Evolutionary conservation across 371 early-diverging fungal species (phyloP), one percentile per base, ranked within the genome.

Genomic region (Haplosporangium sp.): DNA sequence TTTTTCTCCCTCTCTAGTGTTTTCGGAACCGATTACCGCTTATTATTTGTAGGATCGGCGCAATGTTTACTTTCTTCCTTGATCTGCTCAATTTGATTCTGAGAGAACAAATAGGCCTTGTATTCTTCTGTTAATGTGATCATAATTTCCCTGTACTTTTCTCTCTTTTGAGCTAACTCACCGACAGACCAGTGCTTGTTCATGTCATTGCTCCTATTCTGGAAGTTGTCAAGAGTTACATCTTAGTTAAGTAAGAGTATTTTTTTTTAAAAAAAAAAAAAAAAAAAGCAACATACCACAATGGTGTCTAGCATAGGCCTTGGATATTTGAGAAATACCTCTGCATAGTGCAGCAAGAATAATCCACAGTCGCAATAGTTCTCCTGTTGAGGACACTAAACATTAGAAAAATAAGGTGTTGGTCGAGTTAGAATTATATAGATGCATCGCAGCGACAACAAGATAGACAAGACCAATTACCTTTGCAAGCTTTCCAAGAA

Each of bases 281-380:
- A n/a, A n/a, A n/a, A n/a, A n/a, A n/a, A n/a, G 15, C 8, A n/a
- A 17, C 71, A 55, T 76, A 83, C 83, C 53, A 79, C 67, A 38
- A 83, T 76, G 19, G 34, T 55, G 35, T 82, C 63, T 37, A 86
- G 57, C 37, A 82, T 66, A 10, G 67, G 53, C 2, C 61, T 72
- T 2, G 88, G 88, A 58, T 78, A 56, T 13, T 70, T 70, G 11
- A 90, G 65, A 44, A 91, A 86, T 7, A 69, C 73, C 61, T 90
- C 87, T 15, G 89, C 84, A 65, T 87, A 88, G 56, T 91, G 85
- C 1, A 90, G 68, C 17, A 92, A 47, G 64, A 85, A 91, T 13
- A 92, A 76, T 27, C 93, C 93, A 65, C 93, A 92, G 65, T 92
- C 93, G 63, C 85, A 88, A 64, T 74, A 75, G 58, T 92, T 92